These are phyloP conservation scores for Stylosanthes scabra DNA, from an alignment of 331 rosid species.

Conservation along the genomic window DNA sequence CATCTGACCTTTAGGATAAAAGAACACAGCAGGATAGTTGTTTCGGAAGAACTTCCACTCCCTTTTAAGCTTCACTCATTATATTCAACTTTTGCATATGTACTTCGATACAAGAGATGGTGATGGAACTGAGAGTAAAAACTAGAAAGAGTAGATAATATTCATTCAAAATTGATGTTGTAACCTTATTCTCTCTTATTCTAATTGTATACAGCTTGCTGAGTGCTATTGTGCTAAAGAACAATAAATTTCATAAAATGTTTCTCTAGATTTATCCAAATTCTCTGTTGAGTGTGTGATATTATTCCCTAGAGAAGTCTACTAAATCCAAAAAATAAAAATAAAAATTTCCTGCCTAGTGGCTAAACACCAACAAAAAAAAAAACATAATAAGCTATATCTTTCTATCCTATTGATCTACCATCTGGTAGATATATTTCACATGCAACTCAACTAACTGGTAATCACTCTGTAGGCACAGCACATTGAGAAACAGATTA, in stretches of 20 bases:
- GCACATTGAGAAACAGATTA: neutral
- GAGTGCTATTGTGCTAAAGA: neutral
- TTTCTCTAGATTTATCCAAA: neutral
- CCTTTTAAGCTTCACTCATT: no score
- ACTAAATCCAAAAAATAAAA: no score
- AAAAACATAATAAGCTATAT: neutral
- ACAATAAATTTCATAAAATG: neutral
- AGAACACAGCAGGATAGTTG: no score
- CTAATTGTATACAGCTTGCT: neutral
- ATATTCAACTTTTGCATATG: no score
- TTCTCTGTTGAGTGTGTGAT: neutral
- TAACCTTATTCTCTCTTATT: no score
- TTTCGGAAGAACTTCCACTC: no score
- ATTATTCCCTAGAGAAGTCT: neutral
- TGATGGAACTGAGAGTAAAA: no score
- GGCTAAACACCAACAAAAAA: conserved; percentile 5
- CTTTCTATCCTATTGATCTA: no score
- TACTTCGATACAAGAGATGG: no score
- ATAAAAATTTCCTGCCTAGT: conserved; percentile 30
- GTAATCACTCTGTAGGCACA: neutral
- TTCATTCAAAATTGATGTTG: no score
- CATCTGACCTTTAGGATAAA: no score
- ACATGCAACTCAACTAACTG: neutral
- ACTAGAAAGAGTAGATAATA: no score
- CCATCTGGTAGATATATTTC: neutral